These are phyloP conservation scores for Fusarium irregulare DNA, from an alignment of 2,329 filamentous ascomycete species.

Conservation along the genomic window DNA sequence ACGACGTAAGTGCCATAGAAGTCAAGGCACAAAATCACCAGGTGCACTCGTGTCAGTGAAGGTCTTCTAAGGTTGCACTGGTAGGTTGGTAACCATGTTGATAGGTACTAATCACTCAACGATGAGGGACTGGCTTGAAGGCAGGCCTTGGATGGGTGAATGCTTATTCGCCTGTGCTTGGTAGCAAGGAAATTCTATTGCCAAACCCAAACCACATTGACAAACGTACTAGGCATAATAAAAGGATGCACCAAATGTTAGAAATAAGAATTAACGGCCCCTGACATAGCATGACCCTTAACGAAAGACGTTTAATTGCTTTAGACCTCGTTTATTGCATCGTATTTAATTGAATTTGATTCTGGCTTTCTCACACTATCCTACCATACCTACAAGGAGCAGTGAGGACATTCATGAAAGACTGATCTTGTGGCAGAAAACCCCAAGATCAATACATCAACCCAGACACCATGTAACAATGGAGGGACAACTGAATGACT, in stretches of 20 bases:
- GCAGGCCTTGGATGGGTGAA: background rate
- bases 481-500: background rate
- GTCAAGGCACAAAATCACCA: background rate
- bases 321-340: conserved; percentile 12
- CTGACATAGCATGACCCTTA: conserved; percentile 36
- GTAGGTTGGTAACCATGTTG: conserved; percentile 1
- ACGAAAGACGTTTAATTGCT: conserved; percentile 27
- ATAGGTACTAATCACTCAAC: background rate
- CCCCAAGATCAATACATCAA: background rate
- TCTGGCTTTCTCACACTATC: background rate
- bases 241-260: conserved; percentile 21
- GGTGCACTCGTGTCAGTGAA: background rate
- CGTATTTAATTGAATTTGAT: conserved; percentile 12
- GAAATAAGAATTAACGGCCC: conserved; percentile 39
- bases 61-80: background rate
- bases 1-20: background rate
- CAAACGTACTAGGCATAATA: conserved; percentile 15
- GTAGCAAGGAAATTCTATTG: background rate
- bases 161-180: background rate
- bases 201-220: background rate
- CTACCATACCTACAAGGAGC: background rate
- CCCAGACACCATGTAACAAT: conserved; percentile 1
- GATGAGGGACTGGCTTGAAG: background rate
- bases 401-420: background rate
- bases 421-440: background rate